Evolutionary conservation across 139 green algal genomes (phyloP), one percentile per base, ranked within the genome.

Genomic region (Chlamydomonas applanata): DNA sequence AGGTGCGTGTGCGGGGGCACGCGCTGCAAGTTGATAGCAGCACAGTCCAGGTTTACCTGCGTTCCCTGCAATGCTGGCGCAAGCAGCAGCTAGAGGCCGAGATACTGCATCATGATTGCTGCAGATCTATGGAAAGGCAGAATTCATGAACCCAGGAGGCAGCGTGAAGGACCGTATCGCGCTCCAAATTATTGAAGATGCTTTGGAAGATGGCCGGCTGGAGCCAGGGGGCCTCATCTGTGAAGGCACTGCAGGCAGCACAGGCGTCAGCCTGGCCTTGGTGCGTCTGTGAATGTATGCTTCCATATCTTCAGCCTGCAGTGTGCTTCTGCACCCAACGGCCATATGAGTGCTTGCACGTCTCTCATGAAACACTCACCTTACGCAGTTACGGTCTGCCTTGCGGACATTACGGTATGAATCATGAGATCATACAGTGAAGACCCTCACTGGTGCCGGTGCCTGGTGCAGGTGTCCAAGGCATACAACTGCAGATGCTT

Each of bases 61-160:
- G n/a, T n/a, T n/a, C n/a, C n/a, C n/a, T n/a, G n/a, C n/a, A n/a
- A n/a, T n/a, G n/a, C n/a, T n/a, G n/a, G n/a, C n/a, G n/a, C n/a
- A n/a, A n/a, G n/a, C n/a, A n/a, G n/a, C n/a, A n/a, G n/a, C n/a
- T n/a, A n/a, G n/a, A n/a, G n/a, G n/a, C n/a, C n/a, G n/a, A n/a
- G n/a, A n/a, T n/a, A n/a, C n/a, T n/a, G n/a, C n/a, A n/a, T n/a
- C n/a, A n/a, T n/a, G n/a, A n/a, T 56, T 19, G 52, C 3, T 59
- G 52, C 82, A 95, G 88, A 94, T 97, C 27, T 75, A 93, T 4
- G 93, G 70, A 40, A 97, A 97, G 64, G 89, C 93, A 1, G 95
- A 99, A 80, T 95, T 98, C 54, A 75, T 97, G 2, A 98, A 98
- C 68, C 93, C 94, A 11, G 95, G 95, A 0, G 92, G 94, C 40